Conservation (phyloP, 164 flowering plant species). For the Tetracentron sinense region DNA sequence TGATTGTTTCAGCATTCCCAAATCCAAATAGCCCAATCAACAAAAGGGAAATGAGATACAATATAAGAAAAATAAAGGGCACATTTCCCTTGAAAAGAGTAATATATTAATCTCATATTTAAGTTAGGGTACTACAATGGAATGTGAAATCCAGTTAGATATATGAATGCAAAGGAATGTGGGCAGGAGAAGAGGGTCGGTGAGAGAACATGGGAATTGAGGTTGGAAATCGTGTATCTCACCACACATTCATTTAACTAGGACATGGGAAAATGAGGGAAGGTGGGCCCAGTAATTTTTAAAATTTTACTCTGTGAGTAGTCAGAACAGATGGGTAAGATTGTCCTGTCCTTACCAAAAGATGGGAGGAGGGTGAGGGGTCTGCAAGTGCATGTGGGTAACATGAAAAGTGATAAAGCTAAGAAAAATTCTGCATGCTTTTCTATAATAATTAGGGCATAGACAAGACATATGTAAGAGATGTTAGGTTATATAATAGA, state of each 20-base stretch:
- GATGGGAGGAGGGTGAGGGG: background rate
- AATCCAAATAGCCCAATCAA: slow-evolving; percentile 3
- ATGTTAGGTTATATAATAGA: too few species aligned
- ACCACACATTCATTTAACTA: slow-evolving; percentile 6
- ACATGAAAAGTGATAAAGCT: background rate
- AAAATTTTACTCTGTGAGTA: background rate
- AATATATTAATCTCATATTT: background rate
- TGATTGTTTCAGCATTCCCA: slow-evolving; percentile 15
- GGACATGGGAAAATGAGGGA: background rate
- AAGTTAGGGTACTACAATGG: background rate
- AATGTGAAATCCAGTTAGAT: slow-evolving; percentile 3
- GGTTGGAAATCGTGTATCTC: slow-evolving; percentile 1
- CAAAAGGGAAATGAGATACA: background rate
- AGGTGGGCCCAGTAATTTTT: background rate
- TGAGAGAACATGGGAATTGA: slow-evolving; percentile 10
- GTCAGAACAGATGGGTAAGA: background rate
- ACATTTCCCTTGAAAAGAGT: slow-evolving; percentile 1
- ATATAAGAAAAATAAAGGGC: background rate
- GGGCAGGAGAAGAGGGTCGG: slow-evolving; percentile 1
- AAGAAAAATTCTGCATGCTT: background rate
- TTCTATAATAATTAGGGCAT: too few species aligned
- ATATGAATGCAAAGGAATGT: slow-evolving; percentile 1
- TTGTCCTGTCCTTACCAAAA: too few species aligned
- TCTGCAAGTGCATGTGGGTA: background rate
- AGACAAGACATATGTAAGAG: too few species aligned